Conservation (phyloP, 2,329 filamentous ascomycete species). For the Cucurbitaria berberidis region DNA sequence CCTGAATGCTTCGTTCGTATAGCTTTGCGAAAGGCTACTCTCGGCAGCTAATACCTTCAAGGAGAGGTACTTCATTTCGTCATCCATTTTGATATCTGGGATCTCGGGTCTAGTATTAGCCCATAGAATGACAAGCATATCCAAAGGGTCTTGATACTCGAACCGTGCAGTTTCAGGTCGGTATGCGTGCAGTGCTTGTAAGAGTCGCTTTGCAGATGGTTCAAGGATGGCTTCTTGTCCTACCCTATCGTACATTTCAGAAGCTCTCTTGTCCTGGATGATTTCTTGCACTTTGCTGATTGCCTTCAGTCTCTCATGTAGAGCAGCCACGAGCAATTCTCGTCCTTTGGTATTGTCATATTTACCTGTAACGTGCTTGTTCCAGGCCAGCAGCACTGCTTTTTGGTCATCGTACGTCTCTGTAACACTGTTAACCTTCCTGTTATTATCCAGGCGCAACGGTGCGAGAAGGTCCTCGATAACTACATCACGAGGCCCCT, state of each 20-base stretch:
- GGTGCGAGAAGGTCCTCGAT: slow-evolving; percentile 28
- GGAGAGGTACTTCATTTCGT: slow-evolving; percentile 20
- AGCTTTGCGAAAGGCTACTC: slow-evolving; percentile 5
- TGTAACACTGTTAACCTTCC: background rate
- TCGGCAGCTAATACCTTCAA: slow-evolving; percentile 16
- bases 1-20: slow-evolving; percentile 2
- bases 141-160: slow-evolving; percentile 11
- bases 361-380: slow-evolving; percentile 9
- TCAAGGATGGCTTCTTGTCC: slow-evolving; percentile 8
- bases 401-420: slow-evolving; percentile 24
- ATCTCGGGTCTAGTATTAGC: slow-evolving; percentile 21
- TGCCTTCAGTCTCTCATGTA: slow-evolving; percentile 11
- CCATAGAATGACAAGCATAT: slow-evolving; percentile 23
- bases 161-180: slow-evolving; percentile 27
- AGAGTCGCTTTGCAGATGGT: slow-evolving; percentile 8
- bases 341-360: slow-evolving; percentile 1
- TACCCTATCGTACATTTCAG: background rate
- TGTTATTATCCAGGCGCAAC: slow-evolving; percentile 1
- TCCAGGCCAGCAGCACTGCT: slow-evolving; percentile 26
- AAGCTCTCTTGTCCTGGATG: background rate
- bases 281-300: background rate
- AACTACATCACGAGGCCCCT: slow-evolving; percentile 12
- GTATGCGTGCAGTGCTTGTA: slow-evolving; percentile 21
- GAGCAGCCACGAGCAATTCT: slow-evolving; percentile 9
- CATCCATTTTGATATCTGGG: slow-evolving; percentile 17